Evolutionary conservation across 495 filamentous ascomycete genomes (phyloP).

Genomic region (Neurospora sp.): DNA sequence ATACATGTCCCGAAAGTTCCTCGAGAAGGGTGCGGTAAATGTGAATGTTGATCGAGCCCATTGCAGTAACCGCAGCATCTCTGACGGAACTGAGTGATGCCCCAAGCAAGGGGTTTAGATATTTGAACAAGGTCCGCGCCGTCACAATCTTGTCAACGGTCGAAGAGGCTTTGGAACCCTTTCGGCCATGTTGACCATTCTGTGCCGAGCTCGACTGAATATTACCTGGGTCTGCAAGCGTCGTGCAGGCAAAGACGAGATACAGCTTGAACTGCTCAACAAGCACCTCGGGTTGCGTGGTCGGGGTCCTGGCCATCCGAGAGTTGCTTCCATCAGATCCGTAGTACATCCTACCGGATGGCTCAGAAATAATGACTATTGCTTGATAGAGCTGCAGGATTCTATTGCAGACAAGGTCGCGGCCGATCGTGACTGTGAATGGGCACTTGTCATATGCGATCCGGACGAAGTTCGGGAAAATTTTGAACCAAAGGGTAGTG

Average conservation of each 20-base stretch:
- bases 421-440: conserved; percentile 76
- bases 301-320: conserved; percentile 46
- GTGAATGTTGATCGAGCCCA: conserved; percentile 91
- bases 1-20: conserved; percentile 75
- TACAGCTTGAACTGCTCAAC: conserved; percentile 99
- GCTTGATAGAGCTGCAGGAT: conserved; percentile 85
- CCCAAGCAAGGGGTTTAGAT: conserved; percentile 77
- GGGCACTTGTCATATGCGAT: conserved; percentile 86
- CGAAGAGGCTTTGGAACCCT: conserved; percentile 64
- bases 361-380: conserved; percentile 69
- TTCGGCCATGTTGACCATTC: conserved; percentile 72
- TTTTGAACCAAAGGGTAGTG: conserved; percentile 90
- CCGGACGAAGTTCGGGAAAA: conserved; percentile 90
- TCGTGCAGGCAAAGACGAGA: conserved; percentile 93
- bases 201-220: conserved; percentile 46
- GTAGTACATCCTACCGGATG: conserved; percentile 50
- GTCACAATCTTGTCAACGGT: conserved; percentile 77
- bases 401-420: conserved; percentile 85
- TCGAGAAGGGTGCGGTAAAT: conserved; percentile 91
- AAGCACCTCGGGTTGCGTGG: conserved; percentile 74
- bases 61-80: conserved; percentile 81
- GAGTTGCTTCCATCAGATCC: conserved; percentile 35
- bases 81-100: conserved; percentile 66
- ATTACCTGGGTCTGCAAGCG: conserved; percentile 73
- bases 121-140: conserved; percentile 78